Base-by-base conservation (phyloP, 768 basidiomycete species). In the Tricholoma matsutake region DNA sequence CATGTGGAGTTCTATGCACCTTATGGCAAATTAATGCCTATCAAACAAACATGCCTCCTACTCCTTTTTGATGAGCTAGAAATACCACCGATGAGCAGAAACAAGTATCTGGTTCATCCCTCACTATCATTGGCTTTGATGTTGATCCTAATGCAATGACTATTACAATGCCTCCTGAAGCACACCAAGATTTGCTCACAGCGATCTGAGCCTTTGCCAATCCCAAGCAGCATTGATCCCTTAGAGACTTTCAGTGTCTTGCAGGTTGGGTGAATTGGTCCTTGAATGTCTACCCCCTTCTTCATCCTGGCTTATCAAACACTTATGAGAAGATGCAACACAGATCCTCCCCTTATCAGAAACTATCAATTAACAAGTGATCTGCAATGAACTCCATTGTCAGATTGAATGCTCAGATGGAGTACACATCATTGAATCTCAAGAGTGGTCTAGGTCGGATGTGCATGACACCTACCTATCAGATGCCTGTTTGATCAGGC, bases 291-390 rank as follows among this genome's bases (percentile, higher is more conserved):
- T 25, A 59, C 25, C 73, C 75, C 0, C 61, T 74, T 0, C 59
- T 75, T 0, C 60, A 67, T 0, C 77, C 76, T 0, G 66, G 58
- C 3, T 65, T 79, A 5, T 64, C 49, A 2, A 57, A 64, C 7
- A 11, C 72, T 0, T 79, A 79, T 55, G 61, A 20, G 6, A 79
- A 78, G 61, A 74, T 73, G 2, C 22, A 39, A 0, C 49, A 25
- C 0, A 39, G 18, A 0, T 72, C 70, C 0, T 74, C 73, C 47
- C 14, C 37, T 0, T 49, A 63, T 7, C 18, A 54, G 0, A 18
- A 7, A 0, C 56, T 78, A 4, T 72, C 61, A 35, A 25, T 76
- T 49, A 78, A 73, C 49, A 29, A 32, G 0, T 39, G 0, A 61
- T 78, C n/a, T 4, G 14, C 0, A 11, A 41, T 3, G 75, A 78